Percentiles rank a stretch among this genome's conserved stretches.
Evolutionary conservation across 495 filamentous ascomycete species (phyloP).

Genomic region (Bryoglossum gracile): DNA sequence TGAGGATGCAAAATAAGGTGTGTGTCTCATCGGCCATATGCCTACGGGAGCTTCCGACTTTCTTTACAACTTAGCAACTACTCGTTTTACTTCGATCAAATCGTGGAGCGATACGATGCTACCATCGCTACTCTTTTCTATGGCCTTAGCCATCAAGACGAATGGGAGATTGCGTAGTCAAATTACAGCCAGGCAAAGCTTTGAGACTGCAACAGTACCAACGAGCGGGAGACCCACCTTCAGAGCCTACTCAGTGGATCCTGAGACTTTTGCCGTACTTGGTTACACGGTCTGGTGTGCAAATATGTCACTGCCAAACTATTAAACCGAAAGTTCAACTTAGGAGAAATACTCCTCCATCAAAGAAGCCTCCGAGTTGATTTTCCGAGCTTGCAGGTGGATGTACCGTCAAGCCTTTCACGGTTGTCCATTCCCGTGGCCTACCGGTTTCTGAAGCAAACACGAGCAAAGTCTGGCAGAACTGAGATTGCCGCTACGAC

Average conservation of each 20-base stretch:
- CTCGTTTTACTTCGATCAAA: slow-evolving; percentile 39
- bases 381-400: too few relatives aligned
- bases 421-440: too few relatives aligned
- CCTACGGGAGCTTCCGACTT: background rate
- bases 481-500: too few relatives aligned
- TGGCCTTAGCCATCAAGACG: slow-evolving; percentile 48
- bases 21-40: background rate
- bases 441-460: too few relatives aligned
- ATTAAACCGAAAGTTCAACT: slow-evolving; percentile 31
- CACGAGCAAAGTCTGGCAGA: too few relatives aligned
- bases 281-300: slow-evolving; percentile 39
- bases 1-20: background rate
- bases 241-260: slow-evolving; percentile 48
- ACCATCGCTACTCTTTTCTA: slow-evolving; percentile 49
- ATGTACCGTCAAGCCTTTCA: too few relatives aligned
- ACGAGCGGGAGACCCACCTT: slow-evolving; percentile 45
- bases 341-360: slow-evolving; percentile 49
- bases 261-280: slow-evolving; percentile 44
- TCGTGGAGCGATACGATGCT: slow-evolving; percentile 42
- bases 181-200: slow-evolving; percentile 30
- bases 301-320: slow-evolving; percentile 39
- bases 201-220: slow-evolving; percentile 39
- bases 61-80: background rate
- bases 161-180: slow-evolving; percentile 45
- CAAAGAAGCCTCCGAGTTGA: slow-evolving; percentile 45